Conservation (phyloP, 495 filamentous ascomycete species). For the Paragyromitra xinjiangensis region DNA sequence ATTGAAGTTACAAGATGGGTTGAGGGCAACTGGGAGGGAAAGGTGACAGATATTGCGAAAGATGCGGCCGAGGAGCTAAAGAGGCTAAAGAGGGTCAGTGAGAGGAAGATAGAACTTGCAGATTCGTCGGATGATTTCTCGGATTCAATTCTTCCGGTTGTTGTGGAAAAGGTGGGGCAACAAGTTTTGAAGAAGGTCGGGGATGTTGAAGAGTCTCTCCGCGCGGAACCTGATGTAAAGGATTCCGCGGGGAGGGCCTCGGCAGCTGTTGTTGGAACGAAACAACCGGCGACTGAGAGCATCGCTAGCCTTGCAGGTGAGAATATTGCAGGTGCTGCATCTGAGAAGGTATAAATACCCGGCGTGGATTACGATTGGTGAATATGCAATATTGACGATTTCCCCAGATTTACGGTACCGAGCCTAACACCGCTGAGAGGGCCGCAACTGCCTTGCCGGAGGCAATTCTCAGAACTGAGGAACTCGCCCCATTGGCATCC, state of each 20-base stretch:
- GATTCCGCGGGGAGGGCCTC: slow-evolving; percentile 4
- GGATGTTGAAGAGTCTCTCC: slow-evolving; percentile 26
- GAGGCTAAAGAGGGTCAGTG: slow-evolving; percentile 81
- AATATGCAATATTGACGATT: slow-evolving; percentile 16
- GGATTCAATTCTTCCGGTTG: slow-evolving; percentile 59
- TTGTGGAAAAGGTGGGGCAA: slow-evolving; percentile 37
- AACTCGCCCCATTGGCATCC: slow-evolving; percentile 50
- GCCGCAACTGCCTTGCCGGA: slow-evolving; percentile 64
- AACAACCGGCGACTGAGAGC: slow-evolving; percentile 57
- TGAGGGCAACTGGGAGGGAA: slow-evolving; percentile 71
- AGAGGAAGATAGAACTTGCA: slow-evolving; percentile 81
- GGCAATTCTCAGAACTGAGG: slow-evolving; percentile 65
- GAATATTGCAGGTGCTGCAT: slow-evolving; percentile 57
- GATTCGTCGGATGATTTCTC: slow-evolving; percentile 82
- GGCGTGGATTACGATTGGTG: slow-evolving; percentile 2
- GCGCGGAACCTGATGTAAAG: slow-evolving; percentile 3
- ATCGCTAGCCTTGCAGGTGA: slow-evolving; percentile 61
- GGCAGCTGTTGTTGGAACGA: slow-evolving; percentile 12
- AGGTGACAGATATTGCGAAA: slow-evolving; percentile 82
- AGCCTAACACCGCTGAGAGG: slow-evolving; percentile 61
- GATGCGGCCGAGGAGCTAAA: slow-evolving; percentile 82
- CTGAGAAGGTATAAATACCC: slow-evolving; percentile 38
- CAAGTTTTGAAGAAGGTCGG: slow-evolving; percentile 33
- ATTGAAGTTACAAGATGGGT: slow-evolving; percentile 73
- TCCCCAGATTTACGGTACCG: slow-evolving; percentile 28